Evolutionary conservation across 2,329 filamentous ascomycete species (phyloP).

Genomic region (Trichoderma gracile): DNA sequence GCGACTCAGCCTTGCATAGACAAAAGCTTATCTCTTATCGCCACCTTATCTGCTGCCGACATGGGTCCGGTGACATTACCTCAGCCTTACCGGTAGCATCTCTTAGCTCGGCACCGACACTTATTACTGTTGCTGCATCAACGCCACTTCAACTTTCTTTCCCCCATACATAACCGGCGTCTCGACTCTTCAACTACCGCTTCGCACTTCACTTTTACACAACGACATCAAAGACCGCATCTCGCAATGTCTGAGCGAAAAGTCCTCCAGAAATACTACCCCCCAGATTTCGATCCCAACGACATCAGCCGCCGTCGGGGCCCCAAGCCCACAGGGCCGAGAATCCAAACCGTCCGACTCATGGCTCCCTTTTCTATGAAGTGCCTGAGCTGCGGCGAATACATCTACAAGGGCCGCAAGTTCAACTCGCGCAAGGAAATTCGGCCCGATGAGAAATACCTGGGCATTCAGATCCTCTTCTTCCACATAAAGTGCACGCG

Average conservation of each 20-base stretch:
- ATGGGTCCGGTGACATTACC: slow-evolving; percentile 1
- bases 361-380: slow-evolving; percentile 60
- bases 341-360: slow-evolving; percentile 81
- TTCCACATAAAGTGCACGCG: slow-evolving; percentile 84
- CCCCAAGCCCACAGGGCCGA: slow-evolving; percentile 72
- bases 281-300: slow-evolving; percentile 86
- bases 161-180: too few relatives aligned
- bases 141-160: background rate
- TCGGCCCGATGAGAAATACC: slow-evolving; percentile 82
- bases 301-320: slow-evolving; percentile 71
- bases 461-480: slow-evolving; percentile 80
- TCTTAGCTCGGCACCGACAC: slow-evolving; percentile 7
- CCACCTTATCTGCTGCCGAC: background rate
- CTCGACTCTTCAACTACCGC: background rate
- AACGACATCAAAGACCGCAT: background rate
- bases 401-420: slow-evolving; percentile 89
- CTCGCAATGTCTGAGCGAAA: slow-evolving; percentile 80
- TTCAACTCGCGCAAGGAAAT: slow-evolving; percentile 96
- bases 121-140: slow-evolving; percentile 11
- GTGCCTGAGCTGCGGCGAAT: slow-evolving; percentile 62
- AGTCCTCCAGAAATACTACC: slow-evolving; percentile 67
- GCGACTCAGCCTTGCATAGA: slow-evolving; percentile 26
- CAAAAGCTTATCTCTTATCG: slow-evolving; percentile 27
- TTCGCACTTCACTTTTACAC: too few relatives aligned
- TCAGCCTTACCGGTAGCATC: slow-evolving; percentile 23